These are phyloP conservation scores for Pyrenopolyporus hunteri DNA, from an alignment of 495 filamentous ascomycete species.

Conservation along the genomic window DNA sequence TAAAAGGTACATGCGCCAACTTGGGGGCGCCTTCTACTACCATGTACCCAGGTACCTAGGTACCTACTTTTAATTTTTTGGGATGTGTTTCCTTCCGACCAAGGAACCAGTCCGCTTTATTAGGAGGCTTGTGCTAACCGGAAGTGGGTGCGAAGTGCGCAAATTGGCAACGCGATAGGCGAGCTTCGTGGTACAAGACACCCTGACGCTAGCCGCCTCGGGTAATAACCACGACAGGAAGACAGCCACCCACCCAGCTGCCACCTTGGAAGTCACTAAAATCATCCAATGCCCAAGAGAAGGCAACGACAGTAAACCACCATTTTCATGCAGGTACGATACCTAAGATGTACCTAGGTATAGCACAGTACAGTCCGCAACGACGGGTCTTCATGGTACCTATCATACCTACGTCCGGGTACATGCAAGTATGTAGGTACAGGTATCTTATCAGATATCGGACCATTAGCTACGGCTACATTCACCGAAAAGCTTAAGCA, in stretches of 20 bases:
- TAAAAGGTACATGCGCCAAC: too few relatives aligned
- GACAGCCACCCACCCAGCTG: constrained; percentile 3
- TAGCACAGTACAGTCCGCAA: constrained; percentile 6
- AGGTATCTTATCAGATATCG: constrained; percentile 16
- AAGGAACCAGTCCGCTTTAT: constrained; percentile 12
- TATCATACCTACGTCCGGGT: not conserved
- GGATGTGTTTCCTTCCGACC: constrained; percentile 14
- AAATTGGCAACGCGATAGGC: constrained; percentile 11
- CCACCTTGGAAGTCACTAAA: not conserved
- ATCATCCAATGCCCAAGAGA: not conserved
- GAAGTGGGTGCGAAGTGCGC: not conserved
- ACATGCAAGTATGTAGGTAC: too few relatives aligned
- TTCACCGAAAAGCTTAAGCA: constrained; percentile 19
- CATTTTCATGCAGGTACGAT: constrained; percentile 37
- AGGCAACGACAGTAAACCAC: constrained; percentile 27
- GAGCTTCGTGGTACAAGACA: not conserved
- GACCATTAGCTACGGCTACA: constrained; percentile 27
- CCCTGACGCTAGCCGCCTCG: constrained; percentile 3
- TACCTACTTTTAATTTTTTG: too few relatives aligned
- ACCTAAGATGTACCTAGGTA: too few relatives aligned
- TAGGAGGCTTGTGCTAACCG: constrained; percentile 10
- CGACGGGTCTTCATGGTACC: not conserved
- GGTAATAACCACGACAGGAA: constrained; percentile 25
- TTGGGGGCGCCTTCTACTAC: constrained; percentile 4
- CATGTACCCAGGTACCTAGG: too few relatives aligned